These are phyloP conservation scores for Pleurotus sapidus DNA, from an alignment of 768 basidiomycete genomes.

Conservation along the genomic window DNA sequence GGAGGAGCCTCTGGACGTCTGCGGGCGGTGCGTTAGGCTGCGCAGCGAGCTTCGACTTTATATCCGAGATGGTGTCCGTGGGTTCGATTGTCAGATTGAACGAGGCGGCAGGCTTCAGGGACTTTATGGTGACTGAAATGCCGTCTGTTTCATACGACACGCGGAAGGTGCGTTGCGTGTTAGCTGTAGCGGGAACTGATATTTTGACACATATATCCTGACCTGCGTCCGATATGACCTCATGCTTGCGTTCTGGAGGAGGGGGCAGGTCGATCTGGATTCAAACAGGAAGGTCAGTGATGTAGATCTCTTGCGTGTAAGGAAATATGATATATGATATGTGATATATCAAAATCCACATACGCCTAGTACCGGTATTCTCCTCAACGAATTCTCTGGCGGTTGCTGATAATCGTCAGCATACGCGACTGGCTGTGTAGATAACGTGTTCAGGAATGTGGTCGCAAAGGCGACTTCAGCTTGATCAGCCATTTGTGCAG, in stretches of 20 bases:
- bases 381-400: constrained; percentile 60
- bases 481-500: constrained; percentile 36
- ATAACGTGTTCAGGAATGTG: constrained; percentile 60
- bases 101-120: constrained; percentile 79
- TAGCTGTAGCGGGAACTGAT: neutral
- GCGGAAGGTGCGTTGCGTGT: neutral
- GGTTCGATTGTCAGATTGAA: constrained; percentile 71
- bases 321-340: constrained; percentile 9
- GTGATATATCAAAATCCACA: constrained; percentile 18
- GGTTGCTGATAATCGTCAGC: constrained; percentile 77
- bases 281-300: neutral
- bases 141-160: constrained; percentile 29
- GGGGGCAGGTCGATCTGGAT: constrained; percentile 56
- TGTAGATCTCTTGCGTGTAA: constrained; percentile 11
- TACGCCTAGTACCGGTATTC: constrained; percentile 69
- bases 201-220: constrained; percentile 9
- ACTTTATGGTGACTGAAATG: constrained; percentile 83
- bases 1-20: constrained; percentile 79
- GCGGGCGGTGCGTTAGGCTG: constrained; percentile 71
- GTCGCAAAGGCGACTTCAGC: constrained; percentile 70
- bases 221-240: constrained; percentile 27
- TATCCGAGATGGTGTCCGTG: constrained; percentile 78
- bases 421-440: constrained; percentile 65
- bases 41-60: constrained; percentile 75
- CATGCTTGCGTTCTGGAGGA: constrained; percentile 50